phyloP scores from a whole-genome alignment of 805 yeast species.

The Priceomyces fermenticarens region DNA sequence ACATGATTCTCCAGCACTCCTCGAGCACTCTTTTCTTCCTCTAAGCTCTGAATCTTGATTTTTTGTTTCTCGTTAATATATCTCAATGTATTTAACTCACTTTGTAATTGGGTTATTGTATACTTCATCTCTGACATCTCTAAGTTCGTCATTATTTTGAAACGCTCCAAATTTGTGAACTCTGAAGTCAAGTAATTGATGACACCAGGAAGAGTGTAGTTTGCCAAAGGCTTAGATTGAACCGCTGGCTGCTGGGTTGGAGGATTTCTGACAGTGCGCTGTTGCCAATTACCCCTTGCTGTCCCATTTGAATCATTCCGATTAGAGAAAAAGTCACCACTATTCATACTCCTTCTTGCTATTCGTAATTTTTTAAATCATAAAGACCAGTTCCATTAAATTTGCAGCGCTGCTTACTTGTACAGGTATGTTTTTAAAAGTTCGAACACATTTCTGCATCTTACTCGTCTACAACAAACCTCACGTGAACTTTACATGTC shows the following conservation, averaged over 20 bases:
- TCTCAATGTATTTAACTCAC: slow-evolving; percentile 47
- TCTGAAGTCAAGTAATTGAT: slow-evolving; percentile 59
- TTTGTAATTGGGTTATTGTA: slow-evolving; percentile 49
- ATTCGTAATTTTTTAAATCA: too few species aligned
- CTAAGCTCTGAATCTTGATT: slow-evolving; percentile 36
- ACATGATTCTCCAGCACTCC: background rate
- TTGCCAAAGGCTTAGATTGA: slow-evolving; percentile 34
- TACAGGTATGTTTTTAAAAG: too few species aligned
- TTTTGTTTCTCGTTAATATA: slow-evolving; percentile 41
- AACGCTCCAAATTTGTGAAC: slow-evolving; percentile 43
- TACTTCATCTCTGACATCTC: slow-evolving; percentile 53
- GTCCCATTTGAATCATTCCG: slow-evolving; percentile 3
- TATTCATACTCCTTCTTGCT: background rate
- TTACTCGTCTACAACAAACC: too few species aligned
- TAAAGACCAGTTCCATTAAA: too few species aligned
- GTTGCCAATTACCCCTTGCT: slow-evolving; percentile 11
- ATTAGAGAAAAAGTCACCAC: background rate
- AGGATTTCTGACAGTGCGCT: slow-evolving; percentile 8
- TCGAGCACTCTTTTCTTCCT: slow-evolving; percentile 17
- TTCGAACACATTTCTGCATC: too few species aligned
- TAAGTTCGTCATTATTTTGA: slow-evolving; percentile 49
- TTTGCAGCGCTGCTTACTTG: too few species aligned
- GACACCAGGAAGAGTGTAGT: slow-evolving; percentile 55
- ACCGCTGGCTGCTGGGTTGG: slow-evolving; percentile 2
- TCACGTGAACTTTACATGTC: too few species aligned